These are phyloP conservation scores for Sophora flavescens DNA, from an alignment of 306 rosid species.

Conservation along the genomic window DNA sequence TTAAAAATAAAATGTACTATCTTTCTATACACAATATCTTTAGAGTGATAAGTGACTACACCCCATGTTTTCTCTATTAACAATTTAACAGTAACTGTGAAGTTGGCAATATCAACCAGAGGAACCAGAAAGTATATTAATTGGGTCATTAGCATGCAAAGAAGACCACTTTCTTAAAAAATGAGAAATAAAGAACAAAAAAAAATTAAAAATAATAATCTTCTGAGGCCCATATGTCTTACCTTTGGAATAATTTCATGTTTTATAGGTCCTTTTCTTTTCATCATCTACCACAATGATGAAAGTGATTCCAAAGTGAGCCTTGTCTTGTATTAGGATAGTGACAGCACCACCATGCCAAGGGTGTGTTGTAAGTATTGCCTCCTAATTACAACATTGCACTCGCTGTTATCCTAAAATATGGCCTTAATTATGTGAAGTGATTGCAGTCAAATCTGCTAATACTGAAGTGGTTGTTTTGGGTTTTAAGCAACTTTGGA, in stretches of 20 bases:
- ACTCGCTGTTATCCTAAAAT: slow-evolving; percentile 45
- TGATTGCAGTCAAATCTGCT: slow-evolving; percentile 49
- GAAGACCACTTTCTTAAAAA: slow-evolving; percentile 30
- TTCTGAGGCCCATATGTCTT: slow-evolving; percentile 47
- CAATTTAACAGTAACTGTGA: slow-evolving; percentile 17
- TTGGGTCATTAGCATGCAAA: slow-evolving; percentile 31
- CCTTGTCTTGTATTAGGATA: slow-evolving; percentile 56
- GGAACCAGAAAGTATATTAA: slow-evolving; percentile 33
- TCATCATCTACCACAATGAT: slow-evolving; percentile 62
- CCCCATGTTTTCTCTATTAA: slow-evolving; percentile 3
- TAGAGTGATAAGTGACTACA: not conserved
- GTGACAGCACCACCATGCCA: slow-evolving; percentile 61
- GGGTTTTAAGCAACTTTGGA: slow-evolving; percentile 38
- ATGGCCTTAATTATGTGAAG: slow-evolving; percentile 48
- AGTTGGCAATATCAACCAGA: slow-evolving; percentile 15
- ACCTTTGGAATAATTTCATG: slow-evolving; percentile 53
- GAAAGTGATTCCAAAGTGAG: slow-evolving; percentile 58
- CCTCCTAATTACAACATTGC: slow-evolving; percentile 40
- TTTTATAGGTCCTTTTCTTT: slow-evolving; percentile 49
- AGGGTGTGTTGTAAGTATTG: slow-evolving; percentile 45
- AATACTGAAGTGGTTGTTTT: slow-evolving; percentile 44
- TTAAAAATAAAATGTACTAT: slow-evolving; percentile 10
- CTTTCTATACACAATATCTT: slow-evolving; percentile 39
- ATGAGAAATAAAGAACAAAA: slow-evolving; percentile 21
- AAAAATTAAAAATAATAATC: slow-evolving; percentile 27